phyloP scores from a whole-genome alignment of 441 rosid species.

The Syzygium syzygioides region DNA sequence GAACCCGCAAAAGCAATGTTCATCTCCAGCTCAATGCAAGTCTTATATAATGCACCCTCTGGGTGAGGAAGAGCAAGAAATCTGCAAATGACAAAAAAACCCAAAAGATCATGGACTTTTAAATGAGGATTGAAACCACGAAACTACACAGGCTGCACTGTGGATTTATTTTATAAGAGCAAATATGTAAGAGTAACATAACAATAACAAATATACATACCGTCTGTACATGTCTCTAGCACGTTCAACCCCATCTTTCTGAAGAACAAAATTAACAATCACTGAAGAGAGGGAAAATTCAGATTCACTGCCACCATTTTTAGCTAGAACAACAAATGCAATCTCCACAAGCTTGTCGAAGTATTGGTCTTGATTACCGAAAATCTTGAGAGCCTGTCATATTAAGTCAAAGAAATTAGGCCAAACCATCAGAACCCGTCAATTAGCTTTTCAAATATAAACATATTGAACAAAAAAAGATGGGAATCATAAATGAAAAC shows the following conservation, averaged over 20 bases:
- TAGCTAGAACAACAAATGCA: slow-evolving; percentile 44
- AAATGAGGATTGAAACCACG: background rate
- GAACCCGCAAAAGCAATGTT: slow-evolving; percentile 49
- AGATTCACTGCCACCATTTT: slow-evolving; percentile 42
- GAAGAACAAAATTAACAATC: slow-evolving; percentile 46
- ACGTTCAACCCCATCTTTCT: slow-evolving; percentile 46
- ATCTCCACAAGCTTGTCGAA: slow-evolving; percentile 63
- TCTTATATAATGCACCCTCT: slow-evolving; percentile 46
- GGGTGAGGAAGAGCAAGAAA: slow-evolving; percentile 75
- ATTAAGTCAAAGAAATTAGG: background rate
- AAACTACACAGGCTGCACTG: background rate
- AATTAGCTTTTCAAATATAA: background rate
- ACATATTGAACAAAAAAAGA: background rate
- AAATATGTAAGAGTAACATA: background rate
- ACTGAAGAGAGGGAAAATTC: slow-evolving; percentile 62
- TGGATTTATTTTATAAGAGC: background rate
- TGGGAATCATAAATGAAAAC: background rate
- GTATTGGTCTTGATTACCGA: slow-evolving; percentile 36
- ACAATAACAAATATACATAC: slow-evolving; percentile 21
- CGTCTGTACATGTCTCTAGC: slow-evolving; percentile 65
- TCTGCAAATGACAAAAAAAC: slow-evolving; percentile 29
- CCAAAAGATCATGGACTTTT: background rate
- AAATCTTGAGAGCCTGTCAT: slow-evolving; percentile 62
- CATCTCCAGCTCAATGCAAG: slow-evolving; percentile 73
- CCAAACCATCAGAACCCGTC: background rate